Evolutionary conservation across 352 stramenopile genomes (phyloP), one percentile per base, ranked within the genome.

Genomic region (Globisporangium iwayamae): DNA sequence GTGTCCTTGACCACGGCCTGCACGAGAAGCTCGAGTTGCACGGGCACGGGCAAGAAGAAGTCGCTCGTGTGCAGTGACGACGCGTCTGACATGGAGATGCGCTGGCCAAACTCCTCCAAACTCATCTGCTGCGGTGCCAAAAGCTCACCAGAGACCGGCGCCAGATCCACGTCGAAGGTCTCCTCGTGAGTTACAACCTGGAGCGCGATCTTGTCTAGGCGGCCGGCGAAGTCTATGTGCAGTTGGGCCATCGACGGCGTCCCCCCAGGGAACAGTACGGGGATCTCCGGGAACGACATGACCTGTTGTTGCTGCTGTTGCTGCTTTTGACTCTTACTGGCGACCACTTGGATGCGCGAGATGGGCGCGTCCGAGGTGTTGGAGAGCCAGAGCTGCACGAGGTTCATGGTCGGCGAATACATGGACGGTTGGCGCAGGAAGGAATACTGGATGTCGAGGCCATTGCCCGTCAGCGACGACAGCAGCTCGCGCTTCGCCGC

Each of bases 221-320:
- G 73, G 11, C 85, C 84, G 18, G 71, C 67, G 57, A 96, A 96
- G 66, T 97, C 79, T 38, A 96, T 82, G 48, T 95, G 83, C 56
- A 97, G 60, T 60, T 93, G 80, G 0, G 81, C 87, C 78, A 92
- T 92, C 2, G 78, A 85, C 16, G 79, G 76, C 7, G 76, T 83
- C 11, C 75, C 87, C 10, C 88, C 87, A 47, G 89, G 83, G 56
- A 93, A 91, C 28, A 97, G 63, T 10, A 96, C 79, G 10, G 89
- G 80, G 20, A 96, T 79, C 64, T 96, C 84, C 3, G 83, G 75
- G 66, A 93, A 97, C 18, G 86, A 75, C 45, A 94, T 70, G 28
- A 97, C 76, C 36, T 83, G 70, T 50, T 80, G 63, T 34, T 56
- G 22, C 34, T 36, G 22, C 46, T 43, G 22, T 25, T 36, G 22